Evolutionary conservation across 306 rosid species (phyloP), one percentile per base, ranked within the genome.

Genomic region (Rosa lucieae): DNA sequence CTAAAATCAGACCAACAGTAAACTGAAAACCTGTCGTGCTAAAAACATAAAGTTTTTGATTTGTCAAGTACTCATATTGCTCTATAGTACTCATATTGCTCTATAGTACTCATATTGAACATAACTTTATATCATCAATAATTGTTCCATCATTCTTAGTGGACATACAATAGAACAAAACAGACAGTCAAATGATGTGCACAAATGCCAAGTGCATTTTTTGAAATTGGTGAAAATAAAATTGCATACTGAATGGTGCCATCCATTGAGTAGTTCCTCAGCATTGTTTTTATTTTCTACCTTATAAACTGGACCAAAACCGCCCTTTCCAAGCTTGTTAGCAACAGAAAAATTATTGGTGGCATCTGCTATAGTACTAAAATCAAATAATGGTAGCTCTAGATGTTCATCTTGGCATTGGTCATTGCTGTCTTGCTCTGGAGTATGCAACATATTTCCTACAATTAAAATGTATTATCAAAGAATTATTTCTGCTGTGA

Each of bases 301-400:
- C 85, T 72, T 82, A 58, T 72, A 77, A 59, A 82, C 85, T 0
- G 82, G 75, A 18, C 85, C 85, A 21, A 77, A 82, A 29, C 85
- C 85, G 4, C 85, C 85, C 69, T 77, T 67, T 77, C 85, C 85
- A 67, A 82, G 70, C 59, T 70, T 67, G 56, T 82, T 82, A 35
- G 53, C 82, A 65, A 4, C 70, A 2, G 85, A 79, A 47, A 82
- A 82, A 49, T 77, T 77, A 39, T 82, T 74, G n/a, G 85, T 78
- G 21, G 85, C 85, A 52, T 63, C 79, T 46, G 49, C 79, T 65
- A 63, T 76, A 23, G 43, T 42, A 11, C 52, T 47, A 46, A 65
- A 63, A 48, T 39, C n/a, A 76, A 76, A 65, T 9, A 76, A 63
- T 32, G 72, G 79, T 32, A 76, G 73, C 5, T 76, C 79, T 32